Percentiles rank a stretch among this genome's conserved stretches.
Conservation (phyloP, 495 filamentous ascomycete genomes). For the Daldinia vernicosa region DNA sequence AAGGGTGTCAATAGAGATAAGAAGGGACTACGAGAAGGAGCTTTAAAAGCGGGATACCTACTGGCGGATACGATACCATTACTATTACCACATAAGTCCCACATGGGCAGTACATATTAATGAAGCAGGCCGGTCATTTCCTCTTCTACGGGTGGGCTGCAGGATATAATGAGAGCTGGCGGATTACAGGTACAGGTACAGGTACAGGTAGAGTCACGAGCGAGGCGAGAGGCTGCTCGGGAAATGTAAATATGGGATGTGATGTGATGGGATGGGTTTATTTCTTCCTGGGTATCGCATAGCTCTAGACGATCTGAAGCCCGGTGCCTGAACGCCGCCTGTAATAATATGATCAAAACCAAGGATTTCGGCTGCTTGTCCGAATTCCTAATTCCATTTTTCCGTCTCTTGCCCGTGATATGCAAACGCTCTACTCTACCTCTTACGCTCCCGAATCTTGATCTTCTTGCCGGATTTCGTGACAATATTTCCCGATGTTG, state of each 20-base stretch:
- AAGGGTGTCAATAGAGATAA: background rate
- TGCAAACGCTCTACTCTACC: slow-evolving; percentile 58
- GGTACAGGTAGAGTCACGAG: slow-evolving; percentile 3
- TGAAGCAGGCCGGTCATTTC: slow-evolving; percentile 42
- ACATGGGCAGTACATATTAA: slow-evolving; percentile 35
- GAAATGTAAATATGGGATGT: slow-evolving; percentile 31
- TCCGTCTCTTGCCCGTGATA: slow-evolving; percentile 5
- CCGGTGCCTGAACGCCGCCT: slow-evolving; percentile 39
- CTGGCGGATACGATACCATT: background rate
- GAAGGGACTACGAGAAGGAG: background rate
- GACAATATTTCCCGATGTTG: slow-evolving; percentile 71
- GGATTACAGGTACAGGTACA: background rate
- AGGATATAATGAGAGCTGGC: slow-evolving; percentile 38
- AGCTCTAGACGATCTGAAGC: slow-evolving; percentile 36
- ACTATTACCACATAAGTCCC: background rate
- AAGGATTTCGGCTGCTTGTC: slow-evolving; percentile 18
- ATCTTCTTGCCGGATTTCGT: slow-evolving; percentile 85
- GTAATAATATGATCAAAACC: slow-evolving; percentile 33
- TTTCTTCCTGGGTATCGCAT: slow-evolving; percentile 43
- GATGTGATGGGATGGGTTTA: slow-evolving; percentile 8
- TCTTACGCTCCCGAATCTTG: slow-evolving; percentile 84
- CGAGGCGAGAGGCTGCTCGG: slow-evolving; percentile 5
- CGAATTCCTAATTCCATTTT: slow-evolving; percentile 17
- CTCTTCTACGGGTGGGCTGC: slow-evolving; percentile 37
- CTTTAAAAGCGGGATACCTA: slow-evolving; percentile 12